Evolutionary conservation across 306 rosid genomes (phyloP).

Genomic region (Macrotyloma uniflorum): DNA sequence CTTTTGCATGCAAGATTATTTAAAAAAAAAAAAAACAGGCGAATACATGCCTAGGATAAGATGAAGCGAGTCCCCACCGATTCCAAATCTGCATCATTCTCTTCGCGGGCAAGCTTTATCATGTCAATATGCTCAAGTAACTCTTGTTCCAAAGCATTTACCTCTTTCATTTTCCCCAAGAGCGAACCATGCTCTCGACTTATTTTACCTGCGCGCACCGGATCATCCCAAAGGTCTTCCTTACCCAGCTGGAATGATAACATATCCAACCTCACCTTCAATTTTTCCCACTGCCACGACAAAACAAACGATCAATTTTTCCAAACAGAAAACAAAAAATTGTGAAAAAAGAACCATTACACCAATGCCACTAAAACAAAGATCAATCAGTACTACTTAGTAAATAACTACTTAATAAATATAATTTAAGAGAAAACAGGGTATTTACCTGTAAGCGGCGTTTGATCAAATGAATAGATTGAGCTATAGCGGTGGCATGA

Average conservation of each 20-base stretch:
- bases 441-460: slow-evolving; percentile 71
- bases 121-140: slow-evolving; percentile 89
- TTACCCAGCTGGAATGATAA: slow-evolving; percentile 65
- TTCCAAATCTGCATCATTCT: slow-evolving; percentile 83
- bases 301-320: slow-evolving; percentile 13
- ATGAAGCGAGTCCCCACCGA: slow-evolving; percentile 81
- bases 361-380: neutral
- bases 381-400: neutral
- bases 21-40: slow-evolving; percentile 30
- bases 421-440: neutral
- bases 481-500: slow-evolving; percentile 85
- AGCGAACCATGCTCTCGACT: slow-evolving; percentile 94
- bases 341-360: neutral
- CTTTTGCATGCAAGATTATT: neutral
- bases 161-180: slow-evolving; percentile 81
- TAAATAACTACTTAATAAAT: neutral
- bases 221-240: slow-evolving; percentile 84
- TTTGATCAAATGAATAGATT: slow-evolving; percentile 79
- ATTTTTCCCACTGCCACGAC: slow-evolving; percentile 81
- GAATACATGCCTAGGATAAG: slow-evolving; percentile 81
- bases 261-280: slow-evolving; percentile 71
- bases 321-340: neutral
- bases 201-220: slow-evolving; percentile 70
- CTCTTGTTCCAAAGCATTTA: slow-evolving; percentile 76
- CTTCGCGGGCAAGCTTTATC: slow-evolving; percentile 88